Evolutionary conservation across 495 filamentous ascomycete species (phyloP), one percentile per base, ranked within the genome.

Genomic region (Penicillium arizonense): DNA sequence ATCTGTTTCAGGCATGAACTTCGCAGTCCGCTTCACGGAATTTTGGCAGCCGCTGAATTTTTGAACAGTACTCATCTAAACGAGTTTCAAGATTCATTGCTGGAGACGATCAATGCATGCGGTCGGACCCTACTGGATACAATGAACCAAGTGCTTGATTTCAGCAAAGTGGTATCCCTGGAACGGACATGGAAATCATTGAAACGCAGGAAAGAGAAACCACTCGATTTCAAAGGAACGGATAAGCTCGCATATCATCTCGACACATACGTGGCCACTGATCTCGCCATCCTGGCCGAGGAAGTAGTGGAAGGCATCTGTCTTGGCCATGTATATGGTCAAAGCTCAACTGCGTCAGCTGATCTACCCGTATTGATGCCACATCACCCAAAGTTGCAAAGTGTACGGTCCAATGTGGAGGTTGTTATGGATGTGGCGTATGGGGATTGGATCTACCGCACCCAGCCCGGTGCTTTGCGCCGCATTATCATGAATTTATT

Each of bases 401-500:
- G 21, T 14, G 21, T 50, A 16, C 58, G 52, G 11, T 52, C 57
- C 5, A 66, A 72, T 12, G 77, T 87, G 4, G 75, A 80, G 12
- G 78, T 90, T 28, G 73, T 85, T 32, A 62, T 91, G 11, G 85
- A 89, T 63, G 79, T 91, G 39, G 77, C 82, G 20, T 72, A 73
- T 14, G 75, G 81, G 36, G 67, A 80, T 49, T 90, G 84, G 74
- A 52, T 79, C 11, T 90, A 88, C 65, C 73, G 73, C 4, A 82
- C 84, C 0, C 86, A 91, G 36, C 86, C 87, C 0, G 88, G 88
- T 4, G 88, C 87, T 3, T 68, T 90, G 35, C 79, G 86, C 14
- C 81, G 90, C 3, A 80, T 91, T 37, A 79, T 94, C 30, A 89
- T 91, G 86, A 92, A 95, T 57, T 55, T 93, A 2, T 85, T 90